Evolutionary conservation across 2,329 filamentous ascomycete species (phyloP), one percentile per base, ranked within the genome.

Genomic region (Colletotrichum sublineola): DNA sequence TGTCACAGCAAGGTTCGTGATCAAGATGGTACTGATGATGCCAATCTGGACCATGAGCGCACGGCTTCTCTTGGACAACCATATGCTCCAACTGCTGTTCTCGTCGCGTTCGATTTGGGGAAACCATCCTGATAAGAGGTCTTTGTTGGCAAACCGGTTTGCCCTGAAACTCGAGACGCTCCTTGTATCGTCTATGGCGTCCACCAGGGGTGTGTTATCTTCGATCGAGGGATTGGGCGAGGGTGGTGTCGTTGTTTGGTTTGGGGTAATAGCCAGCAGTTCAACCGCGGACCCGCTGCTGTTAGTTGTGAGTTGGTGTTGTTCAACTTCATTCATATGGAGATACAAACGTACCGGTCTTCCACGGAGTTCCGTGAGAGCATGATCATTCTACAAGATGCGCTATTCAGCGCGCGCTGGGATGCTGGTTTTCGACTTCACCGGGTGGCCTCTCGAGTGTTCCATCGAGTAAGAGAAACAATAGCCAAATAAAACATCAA

Each of bases 1-100:
- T 1, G 77, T 79, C 9, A 79, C 44, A 11, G 50, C 33, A 11
- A 74, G 9, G 44, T 78, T 78, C n/a, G 61, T 53, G 31, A 75
- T 33, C 12, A 79, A 73, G 3, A 78, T 72, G 61, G 77, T n/a
- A 29, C 75, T 9, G 75, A 83, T 74, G 44, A 77, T 7, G 29
- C 76, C 31, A 3, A 77, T 75, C 44, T 78, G 76, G 11, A 78
- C 2, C n/a, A 75, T 38, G 3, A 78, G 68, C 2, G 74, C 75
- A 12, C 65, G 74, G n/a, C 74, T 75, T 29, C 77, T 62, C 31
- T 73, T 68, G 4, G 75, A 77, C 1, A 73, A 38, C 65, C 75
- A 76, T 29, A 75, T 75, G 18, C 74, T 73, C 63, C 67, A 67
- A 14, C 61, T 74, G 14, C 71, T 72, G 1, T 57, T 62, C 36